Evolutionary conservation across 2,329 filamentous ascomycete genomes (phyloP), one percentile per base, ranked within the genome.

Genomic region (Lecanicillium sp.): DNA sequence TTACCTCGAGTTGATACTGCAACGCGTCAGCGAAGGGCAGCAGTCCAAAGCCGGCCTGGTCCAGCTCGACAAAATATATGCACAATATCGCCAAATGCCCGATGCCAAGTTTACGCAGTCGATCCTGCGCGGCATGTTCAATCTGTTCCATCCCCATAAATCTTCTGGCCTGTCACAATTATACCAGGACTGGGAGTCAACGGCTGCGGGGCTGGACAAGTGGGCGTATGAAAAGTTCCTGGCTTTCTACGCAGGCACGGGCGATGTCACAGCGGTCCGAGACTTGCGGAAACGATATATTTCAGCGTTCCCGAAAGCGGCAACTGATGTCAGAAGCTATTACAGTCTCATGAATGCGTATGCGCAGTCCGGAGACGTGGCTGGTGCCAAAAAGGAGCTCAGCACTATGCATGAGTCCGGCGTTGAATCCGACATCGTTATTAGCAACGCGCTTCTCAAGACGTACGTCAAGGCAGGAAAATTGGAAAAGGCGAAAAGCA

Each of bases 381-480:
- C 68, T 3, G 71, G 78, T 43, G 79, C 84, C 0, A 67, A 77
- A 42, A 62, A 69, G 17, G 76, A 83, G 29, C 85, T 96, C 52
- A 60, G 79, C 39, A 70, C 74, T n/a, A 79, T 93, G 48, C 60
- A 62, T 20, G 56, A 79, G 42, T 83, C 82, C 57, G 65, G 69
- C 1, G 56, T 85, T 14, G 55, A 69, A 35, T 84, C 83, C 6
- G 78, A 81, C 53, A 62, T 75, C 1, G 62, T 72, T 29, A 80
- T 77, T 53, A 95, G 86, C 84, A 95, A 95, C 59, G 81, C 83
- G 19, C 65, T 95, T 23, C 71, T 97, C 38, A 80, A 84, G 57
- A 83, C 85, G 3, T 78, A 90, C 63, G 74, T 75, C 15, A 81
- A 80, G 55, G 76, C 77, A 1, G 74, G 79, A 40, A 81, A 93